These are phyloP conservation scores for Neurospora sp. DNA, from an alignment of 495 filamentous ascomycete genomes.

Conservation along the genomic window DNA sequence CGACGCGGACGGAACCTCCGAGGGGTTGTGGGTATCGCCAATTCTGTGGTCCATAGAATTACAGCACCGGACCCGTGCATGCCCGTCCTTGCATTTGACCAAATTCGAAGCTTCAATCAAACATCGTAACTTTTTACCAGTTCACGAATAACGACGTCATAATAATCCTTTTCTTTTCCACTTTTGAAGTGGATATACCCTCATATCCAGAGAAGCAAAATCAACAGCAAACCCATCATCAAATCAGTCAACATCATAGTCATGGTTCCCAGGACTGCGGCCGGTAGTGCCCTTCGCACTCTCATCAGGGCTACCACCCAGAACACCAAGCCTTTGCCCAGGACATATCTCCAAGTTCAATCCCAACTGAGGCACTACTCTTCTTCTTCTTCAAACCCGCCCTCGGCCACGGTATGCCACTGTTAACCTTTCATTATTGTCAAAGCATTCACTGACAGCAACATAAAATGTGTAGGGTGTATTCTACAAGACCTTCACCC, in stretches of 20 bases:
- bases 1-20: background rate
- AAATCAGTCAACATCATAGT: background rate
- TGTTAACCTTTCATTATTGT: background rate
- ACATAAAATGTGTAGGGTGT: constrained; percentile 38
- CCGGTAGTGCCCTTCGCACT: background rate
- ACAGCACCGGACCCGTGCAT: background rate
- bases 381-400: background rate
- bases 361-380: constrained; percentile 7
- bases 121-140: too few species aligned
- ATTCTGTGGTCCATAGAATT: background rate
- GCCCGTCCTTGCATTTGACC: background rate
- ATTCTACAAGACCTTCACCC: constrained; percentile 71
- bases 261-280: background rate
- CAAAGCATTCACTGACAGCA: background rate
- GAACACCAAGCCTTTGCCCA: background rate
- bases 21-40: background rate
- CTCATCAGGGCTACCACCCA: background rate
- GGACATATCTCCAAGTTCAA: background rate
- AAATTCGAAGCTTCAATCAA: background rate
- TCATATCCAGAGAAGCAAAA: background rate
- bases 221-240: background rate
- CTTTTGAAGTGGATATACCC: background rate
- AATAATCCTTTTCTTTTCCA: background rate
- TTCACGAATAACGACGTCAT: too few species aligned
- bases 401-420: constrained; percentile 7